A percentile compares a stretch with the other conserved stretches of the same genome.
Evolutionary conservation across 345 rosid species (phyloP).

Genomic region (Eucalyptus lansdowneana): DNA sequence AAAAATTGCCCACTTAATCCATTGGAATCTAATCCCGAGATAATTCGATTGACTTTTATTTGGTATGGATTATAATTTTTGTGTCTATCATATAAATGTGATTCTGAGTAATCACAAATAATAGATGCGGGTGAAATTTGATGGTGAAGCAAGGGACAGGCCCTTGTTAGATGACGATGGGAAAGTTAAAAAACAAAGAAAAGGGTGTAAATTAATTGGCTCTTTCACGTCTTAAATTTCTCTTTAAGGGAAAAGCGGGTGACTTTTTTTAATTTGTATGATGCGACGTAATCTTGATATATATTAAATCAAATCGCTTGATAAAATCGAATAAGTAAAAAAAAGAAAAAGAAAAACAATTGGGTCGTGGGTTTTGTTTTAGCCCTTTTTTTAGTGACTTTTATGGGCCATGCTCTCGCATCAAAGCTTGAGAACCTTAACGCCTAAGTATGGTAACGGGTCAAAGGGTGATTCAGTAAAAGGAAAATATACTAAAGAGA

Average conservation of each 20-base stretch:
- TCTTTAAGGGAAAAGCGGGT: background rate
- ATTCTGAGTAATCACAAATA: background rate
- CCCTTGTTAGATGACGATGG: background rate
- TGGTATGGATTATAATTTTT: background rate
- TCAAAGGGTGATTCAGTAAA: background rate
- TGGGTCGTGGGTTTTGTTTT: background rate
- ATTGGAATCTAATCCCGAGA: background rate
- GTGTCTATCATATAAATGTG: background rate
- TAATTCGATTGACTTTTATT: background rate
- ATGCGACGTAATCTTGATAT: background rate
- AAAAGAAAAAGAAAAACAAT: background rate
- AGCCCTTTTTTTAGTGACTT: background rate
- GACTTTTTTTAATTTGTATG: background rate
- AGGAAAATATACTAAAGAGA: background rate
- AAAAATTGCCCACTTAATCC: background rate
- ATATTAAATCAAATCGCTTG: background rate
- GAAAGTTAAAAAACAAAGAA: background rate
- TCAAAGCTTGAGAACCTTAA: background rate
- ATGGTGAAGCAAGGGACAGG: background rate
- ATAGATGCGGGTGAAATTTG: background rate
- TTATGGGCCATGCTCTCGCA: background rate
- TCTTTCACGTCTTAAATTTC: background rate
- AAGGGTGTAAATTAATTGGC: background rate
- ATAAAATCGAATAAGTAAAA: background rate
- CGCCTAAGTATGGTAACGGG: background rate